Evolutionary conservation across 1,284 basidiomycete species (phyloP).

Genomic region (Rhodotorula sp.): DNA sequence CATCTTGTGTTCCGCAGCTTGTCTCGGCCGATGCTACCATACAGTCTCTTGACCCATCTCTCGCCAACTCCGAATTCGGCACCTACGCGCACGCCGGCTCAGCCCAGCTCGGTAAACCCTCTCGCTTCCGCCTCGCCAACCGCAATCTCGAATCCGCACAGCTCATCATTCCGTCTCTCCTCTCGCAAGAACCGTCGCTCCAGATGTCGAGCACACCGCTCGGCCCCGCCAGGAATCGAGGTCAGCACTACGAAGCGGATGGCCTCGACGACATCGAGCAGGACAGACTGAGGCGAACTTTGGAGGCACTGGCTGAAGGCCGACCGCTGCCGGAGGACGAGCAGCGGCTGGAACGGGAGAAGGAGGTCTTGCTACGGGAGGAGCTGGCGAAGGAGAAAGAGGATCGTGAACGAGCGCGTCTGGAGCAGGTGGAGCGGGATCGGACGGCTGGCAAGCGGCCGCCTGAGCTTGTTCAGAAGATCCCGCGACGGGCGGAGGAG

Average conservation of each 20-base stretch:
- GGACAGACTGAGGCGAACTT: slow-evolving; percentile 21
- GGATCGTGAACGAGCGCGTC: neutral
- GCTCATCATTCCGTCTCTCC: slow-evolving; percentile 38
- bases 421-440: neutral
- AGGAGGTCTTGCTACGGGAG: slow-evolving; percentile 18
- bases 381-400: slow-evolving; percentile 12
- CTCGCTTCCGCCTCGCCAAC: slow-evolving; percentile 28
- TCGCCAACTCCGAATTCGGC: slow-evolving; percentile 11
- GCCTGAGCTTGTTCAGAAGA: neutral
- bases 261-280: slow-evolving; percentile 16
- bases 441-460: slow-evolving; percentile 27
- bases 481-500: neutral
- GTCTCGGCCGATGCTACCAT: slow-evolving; percentile 33
- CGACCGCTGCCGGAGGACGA: slow-evolving; percentile 19
- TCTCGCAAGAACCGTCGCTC: slow-evolving; percentile 23
- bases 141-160: slow-evolving; percentile 37
- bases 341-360: slow-evolving; percentile 11
- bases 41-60: slow-evolving; percentile 4
- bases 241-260: neutral
- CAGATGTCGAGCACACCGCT: slow-evolving; percentile 17
- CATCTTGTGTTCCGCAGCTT: slow-evolving; percentile 1
- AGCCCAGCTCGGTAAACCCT: slow-evolving; percentile 16
- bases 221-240: slow-evolving; percentile 2
- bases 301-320: slow-evolving; percentile 28
- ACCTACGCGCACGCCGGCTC: slow-evolving; percentile 21